A percentile compares a stretch with the other conserved stretches of the same genome.
These are phyloP conservation scores for Russula compacta DNA, from an alignment of 768 basidiomycete genomes.

Conservation along the genomic window DNA sequence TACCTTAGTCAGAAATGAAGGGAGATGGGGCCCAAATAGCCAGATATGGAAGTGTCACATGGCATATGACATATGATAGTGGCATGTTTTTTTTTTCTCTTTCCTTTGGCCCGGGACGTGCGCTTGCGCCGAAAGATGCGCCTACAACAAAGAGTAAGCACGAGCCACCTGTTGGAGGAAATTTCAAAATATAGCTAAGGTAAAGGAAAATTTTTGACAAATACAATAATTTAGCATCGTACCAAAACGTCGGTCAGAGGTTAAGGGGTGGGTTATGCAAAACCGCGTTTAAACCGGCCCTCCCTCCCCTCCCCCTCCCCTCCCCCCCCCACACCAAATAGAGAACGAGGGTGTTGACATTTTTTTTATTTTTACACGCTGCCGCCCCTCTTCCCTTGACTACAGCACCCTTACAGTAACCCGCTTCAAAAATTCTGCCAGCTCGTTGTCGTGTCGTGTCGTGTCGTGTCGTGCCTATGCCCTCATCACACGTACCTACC, in stretches of 20 bases:
- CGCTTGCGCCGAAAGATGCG: background rate
- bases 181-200: background rate
- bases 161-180: background rate
- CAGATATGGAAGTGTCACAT: background rate
- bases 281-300: no score
- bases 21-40: background rate
- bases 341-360: background rate
- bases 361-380: background rate
- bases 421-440: background rate
- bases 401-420: background rate
- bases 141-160: background rate
- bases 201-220: background rate
- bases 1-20: background rate
- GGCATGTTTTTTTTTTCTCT: background rate
- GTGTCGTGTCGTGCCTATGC: constrained; percentile 4
- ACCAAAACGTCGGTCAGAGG: background rate
- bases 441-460: background rate
- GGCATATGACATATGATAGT: background rate
- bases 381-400: background rate
- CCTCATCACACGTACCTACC: constrained; percentile 7
- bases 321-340: background rate
- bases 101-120: background rate
- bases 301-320: no score
- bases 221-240: background rate
- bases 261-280: no score